Percentiles rank a stretch among this genome's conserved stretches.
These are phyloP conservation scores for Xylaria acuta DNA, from an alignment of 495 filamentous ascomycete genomes.

Conservation along the genomic window DNA sequence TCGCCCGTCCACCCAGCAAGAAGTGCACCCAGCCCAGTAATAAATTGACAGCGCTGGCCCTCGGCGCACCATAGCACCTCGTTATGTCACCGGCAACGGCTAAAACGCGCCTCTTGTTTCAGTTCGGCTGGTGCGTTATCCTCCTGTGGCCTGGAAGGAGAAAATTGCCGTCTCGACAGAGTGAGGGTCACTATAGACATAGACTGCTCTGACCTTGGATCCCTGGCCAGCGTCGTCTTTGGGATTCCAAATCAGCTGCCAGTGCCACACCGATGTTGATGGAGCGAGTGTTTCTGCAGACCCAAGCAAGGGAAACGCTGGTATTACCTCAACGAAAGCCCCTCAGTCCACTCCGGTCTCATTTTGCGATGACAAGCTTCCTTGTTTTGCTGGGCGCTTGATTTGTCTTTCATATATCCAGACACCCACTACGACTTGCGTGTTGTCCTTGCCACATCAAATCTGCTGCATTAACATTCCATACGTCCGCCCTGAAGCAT, in stretches of 20 bases:
- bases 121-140: background rate
- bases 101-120: conserved; percentile 20
- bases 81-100: background rate
- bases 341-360: conserved; percentile 23
- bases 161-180: background rate
- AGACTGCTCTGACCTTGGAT: background rate
- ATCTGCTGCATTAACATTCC: conserved; percentile 1
- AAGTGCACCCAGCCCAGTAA: background rate
- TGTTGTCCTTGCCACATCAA: background rate
- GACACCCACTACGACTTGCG: background rate
- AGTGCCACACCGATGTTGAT: conserved; percentile 8
- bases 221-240: background rate
- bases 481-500: background rate
- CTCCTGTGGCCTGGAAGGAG: background rate
- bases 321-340: conserved; percentile 26
- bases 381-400: conserved; percentile 13
- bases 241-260: conserved; percentile 12
- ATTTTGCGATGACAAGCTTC: conserved; percentile 20
- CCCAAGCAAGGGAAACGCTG: conserved; percentile 23
- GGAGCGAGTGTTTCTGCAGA: conserved; percentile 1
- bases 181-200: background rate
- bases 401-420: conserved; percentile 8
- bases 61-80: conserved; percentile 9
- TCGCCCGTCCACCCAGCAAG: conserved; percentile 14
- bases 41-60: background rate